These are phyloP conservation scores for Colletotrichum lini DNA, from an alignment of 2,329 filamentous ascomycete genomes.

Conservation along the genomic window DNA sequence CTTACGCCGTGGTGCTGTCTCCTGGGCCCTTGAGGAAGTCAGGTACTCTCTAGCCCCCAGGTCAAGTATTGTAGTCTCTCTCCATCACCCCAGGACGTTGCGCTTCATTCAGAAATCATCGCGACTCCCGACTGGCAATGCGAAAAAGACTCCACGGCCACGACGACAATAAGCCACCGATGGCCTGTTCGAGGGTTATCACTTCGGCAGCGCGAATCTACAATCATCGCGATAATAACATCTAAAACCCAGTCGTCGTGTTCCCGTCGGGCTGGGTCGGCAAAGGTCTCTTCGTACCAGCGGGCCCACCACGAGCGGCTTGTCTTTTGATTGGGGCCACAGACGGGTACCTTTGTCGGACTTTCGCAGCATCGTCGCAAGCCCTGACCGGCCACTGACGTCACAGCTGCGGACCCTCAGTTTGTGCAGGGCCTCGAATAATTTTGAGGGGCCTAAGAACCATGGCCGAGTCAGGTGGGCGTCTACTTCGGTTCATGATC, in stretches of 20 bases:
- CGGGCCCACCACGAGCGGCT: not conserved
- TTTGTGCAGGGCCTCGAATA: constrained; percentile 34
- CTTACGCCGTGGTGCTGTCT: constrained; percentile 1
- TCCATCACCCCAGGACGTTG: not conserved
- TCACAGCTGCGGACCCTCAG: constrained; percentile 30
- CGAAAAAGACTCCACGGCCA: not conserved
- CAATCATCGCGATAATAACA: not conserved
- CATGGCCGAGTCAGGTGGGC: constrained; percentile 38
- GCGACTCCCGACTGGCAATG: not conserved
- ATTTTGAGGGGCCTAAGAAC: constrained; percentile 14
- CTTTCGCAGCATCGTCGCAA: constrained; percentile 19
- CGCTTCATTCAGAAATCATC: constrained; percentile 5
- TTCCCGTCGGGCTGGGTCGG: not conserved
- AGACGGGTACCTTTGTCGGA: constrained; percentile 16
- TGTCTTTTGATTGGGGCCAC: constrained; percentile 8
- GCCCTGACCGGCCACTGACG: constrained; percentile 30
- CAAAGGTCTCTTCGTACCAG: constrained; percentile 9
- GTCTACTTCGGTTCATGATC: constrained; percentile 20
- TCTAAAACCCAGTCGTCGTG: not conserved
- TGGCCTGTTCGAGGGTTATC: not conserved
- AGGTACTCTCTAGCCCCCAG: constrained; percentile 15
- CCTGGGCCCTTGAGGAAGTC: not conserved
- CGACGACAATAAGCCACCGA: not conserved
- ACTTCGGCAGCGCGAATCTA: not conserved
- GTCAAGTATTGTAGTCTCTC: not conserved